Evolutionary conservation across 2,329 filamentous ascomycete genomes (phyloP).

Genomic region (Xylaria sp.): DNA sequence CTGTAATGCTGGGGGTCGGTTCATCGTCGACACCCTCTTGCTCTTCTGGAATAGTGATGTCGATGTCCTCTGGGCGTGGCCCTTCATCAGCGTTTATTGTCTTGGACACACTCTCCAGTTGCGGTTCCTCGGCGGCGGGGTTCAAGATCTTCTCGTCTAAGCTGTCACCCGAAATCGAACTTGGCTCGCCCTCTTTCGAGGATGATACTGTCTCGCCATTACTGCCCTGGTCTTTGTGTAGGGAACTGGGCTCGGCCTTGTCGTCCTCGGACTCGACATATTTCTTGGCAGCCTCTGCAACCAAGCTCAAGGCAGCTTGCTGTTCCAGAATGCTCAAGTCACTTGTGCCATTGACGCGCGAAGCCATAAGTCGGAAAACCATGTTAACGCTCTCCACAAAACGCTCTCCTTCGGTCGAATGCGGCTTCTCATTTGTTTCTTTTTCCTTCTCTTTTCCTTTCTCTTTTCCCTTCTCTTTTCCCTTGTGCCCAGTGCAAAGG

Average conservation of each 20-base stretch:
- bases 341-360: conserved; percentile 42
- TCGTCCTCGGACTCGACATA: conserved; percentile 48
- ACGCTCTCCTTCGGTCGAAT: conserved; percentile 25
- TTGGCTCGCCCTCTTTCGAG: conserved; percentile 1
- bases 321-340: conserved; percentile 38
- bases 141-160: background rate
- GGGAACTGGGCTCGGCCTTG: conserved; percentile 17
- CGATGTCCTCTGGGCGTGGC: conserved; percentile 51
- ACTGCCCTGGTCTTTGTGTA: background rate
- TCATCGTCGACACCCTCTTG: conserved; percentile 37
- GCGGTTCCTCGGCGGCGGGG: conserved; percentile 1
- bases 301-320: conserved; percentile 52
- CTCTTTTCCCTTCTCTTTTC: conserved; percentile 35
- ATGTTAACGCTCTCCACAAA: conserved; percentile 45
- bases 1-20: conserved; percentile 13
- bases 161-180: background rate
- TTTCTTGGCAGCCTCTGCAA: conserved; percentile 54
- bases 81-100: conserved; percentile 33
- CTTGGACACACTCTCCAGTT: conserved; percentile 10
- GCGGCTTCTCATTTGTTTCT: conserved; percentile 33
- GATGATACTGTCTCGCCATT: conserved; percentile 1
- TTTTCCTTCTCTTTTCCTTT: conserved; percentile 35
- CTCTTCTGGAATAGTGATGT: conserved; percentile 49
- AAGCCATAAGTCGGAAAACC: conserved; percentile 48
- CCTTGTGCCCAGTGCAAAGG: conserved; percentile 29